These are phyloP conservation scores for Candida krabiensis DNA, from an alignment of 805 yeast genomes.

Conservation along the genomic window DNA sequence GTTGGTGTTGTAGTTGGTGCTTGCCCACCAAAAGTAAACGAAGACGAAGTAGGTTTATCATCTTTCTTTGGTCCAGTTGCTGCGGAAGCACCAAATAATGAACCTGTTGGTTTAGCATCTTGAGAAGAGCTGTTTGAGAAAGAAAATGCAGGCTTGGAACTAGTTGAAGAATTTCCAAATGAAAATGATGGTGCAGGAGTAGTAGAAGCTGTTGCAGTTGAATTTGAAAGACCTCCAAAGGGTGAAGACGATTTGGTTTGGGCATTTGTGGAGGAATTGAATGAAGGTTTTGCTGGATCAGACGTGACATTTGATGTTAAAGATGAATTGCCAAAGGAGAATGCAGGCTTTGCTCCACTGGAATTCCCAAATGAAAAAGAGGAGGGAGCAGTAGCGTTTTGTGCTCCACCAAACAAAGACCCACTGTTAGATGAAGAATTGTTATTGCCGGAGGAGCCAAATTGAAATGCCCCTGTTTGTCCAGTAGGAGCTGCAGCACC, in stretches of 20 bases:
- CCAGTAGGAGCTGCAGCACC: not conserved
- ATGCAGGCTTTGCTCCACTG: slow-evolving; percentile 13
- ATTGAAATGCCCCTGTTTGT: slow-evolving; percentile 3
- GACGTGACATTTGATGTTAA: slow-evolving; percentile 6
- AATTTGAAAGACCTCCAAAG: slow-evolving; percentile 18
- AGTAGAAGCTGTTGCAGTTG: slow-evolving; percentile 5
- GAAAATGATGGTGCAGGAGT: slow-evolving; percentile 12
- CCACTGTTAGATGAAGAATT: no score
- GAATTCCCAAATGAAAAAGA: slow-evolving; percentile 12
- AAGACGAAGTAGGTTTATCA: slow-evolving; percentile 1
- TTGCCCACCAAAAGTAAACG: slow-evolving; percentile 1
- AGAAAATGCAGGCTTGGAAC: slow-evolving; percentile 4
- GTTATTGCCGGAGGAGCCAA: slow-evolving; percentile 9
- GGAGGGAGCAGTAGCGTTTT: not conserved
- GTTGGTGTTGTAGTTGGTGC: slow-evolving; percentile 4
- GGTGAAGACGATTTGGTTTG: slow-evolving; percentile 20
- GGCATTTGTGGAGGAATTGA: slow-evolving; percentile 3
- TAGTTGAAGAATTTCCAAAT: slow-evolving; percentile 3
- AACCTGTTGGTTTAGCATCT: slow-evolving; percentile 2
- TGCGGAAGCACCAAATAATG: slow-evolving; percentile 1
- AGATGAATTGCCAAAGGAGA: slow-evolving; percentile 13
- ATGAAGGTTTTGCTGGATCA: slow-evolving; percentile 5
- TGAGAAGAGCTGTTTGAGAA: slow-evolving; percentile 1
- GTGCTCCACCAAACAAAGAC: no score
- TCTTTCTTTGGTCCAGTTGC: slow-evolving; percentile 8